phyloP scores from a whole-genome alignment of 2,329 filamentous ascomycete species.

The Conoideocrella luteorostrata region DNA sequence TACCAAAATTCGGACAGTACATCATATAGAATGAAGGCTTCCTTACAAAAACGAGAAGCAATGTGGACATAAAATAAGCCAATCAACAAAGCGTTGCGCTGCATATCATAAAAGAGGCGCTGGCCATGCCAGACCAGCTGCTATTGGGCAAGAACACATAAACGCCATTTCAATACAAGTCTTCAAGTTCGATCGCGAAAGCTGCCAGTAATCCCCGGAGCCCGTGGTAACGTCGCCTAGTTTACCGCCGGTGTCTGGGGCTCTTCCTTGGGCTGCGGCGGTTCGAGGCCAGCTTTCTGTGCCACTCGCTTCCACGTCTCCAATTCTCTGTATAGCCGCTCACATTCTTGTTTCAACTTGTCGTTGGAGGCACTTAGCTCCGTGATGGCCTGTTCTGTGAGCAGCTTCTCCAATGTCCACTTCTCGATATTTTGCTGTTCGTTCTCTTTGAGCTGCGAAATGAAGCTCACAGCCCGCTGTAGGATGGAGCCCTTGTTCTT shows the following conservation, averaged over 20 bases:
- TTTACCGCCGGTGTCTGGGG: constrained; percentile 19
- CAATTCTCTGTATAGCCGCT: constrained; percentile 69
- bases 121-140: not conserved
- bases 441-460: constrained; percentile 89
- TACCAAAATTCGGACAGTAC: no score
- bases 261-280: constrained; percentile 33
- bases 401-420: constrained; percentile 84
- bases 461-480: constrained; percentile 88
- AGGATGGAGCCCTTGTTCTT: constrained; percentile 99
- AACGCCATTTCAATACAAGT: not conserved
- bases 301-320: constrained; percentile 72
- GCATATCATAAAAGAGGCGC: not conserved
- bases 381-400: constrained; percentile 81
- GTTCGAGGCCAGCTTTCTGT: constrained; percentile 51
- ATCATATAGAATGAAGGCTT: no score
- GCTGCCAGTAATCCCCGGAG: not conserved
- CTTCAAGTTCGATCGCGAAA: not conserved
- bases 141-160: not conserved
- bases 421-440: constrained; percentile 92
- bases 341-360: constrained; percentile 75
- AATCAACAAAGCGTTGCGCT: not conserved
- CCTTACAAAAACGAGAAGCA: no score
- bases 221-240: constrained; percentile 15
- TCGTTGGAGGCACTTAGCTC: constrained; percentile 85
- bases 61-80: not conserved